phyloP scores from a whole-genome alignment of 108 stramenopile species.

The Pseudonitzschia delicatissima region DNA sequence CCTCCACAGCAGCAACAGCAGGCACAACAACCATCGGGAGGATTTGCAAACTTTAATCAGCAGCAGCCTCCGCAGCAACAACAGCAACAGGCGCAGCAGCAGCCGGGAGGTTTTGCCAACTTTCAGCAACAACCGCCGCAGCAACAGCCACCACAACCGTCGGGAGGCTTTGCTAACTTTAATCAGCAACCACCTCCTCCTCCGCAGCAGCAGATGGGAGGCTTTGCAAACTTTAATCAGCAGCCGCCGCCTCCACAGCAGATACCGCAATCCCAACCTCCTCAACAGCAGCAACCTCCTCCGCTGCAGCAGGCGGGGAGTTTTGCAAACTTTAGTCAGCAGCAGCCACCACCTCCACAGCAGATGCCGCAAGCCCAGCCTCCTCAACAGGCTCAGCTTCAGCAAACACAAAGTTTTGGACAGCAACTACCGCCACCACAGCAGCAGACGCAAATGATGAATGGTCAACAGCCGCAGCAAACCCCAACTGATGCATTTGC shows the following conservation, averaged over 20 bases:
- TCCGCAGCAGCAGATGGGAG: not conserved
- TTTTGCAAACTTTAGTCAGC: slow-evolving; percentile 8
- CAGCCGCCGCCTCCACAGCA: slow-evolving; percentile 13
- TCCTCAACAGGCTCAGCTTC: slow-evolving; percentile 14
- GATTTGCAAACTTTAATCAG: slow-evolving; percentile 18
- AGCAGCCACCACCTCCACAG: slow-evolving; percentile 13
- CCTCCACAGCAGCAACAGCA: slow-evolving; percentile 17
- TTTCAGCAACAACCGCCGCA: slow-evolving; percentile 20
- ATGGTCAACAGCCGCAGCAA: slow-evolving; percentile 8
- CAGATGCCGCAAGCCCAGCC: slow-evolving; percentile 22
- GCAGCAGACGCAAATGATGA: not conserved
- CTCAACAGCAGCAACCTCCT: slow-evolving; percentile 11
- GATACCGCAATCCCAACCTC: slow-evolving; percentile 2
- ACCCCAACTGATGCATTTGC: not conserved
- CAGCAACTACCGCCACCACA: slow-evolving; percentile 6
- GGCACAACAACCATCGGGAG: slow-evolving; percentile 17
- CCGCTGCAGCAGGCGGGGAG: slow-evolving; percentile 3
- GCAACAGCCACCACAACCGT: slow-evolving; percentile 11
- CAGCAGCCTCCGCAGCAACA: slow-evolving; percentile 23
- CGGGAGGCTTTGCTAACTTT: slow-evolving; percentile 14
- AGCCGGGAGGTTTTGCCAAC: slow-evolving; percentile 16
- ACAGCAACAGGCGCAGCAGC: not conserved
- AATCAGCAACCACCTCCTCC: slow-evolving; percentile 4
- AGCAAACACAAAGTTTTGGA: too few relatives aligned
- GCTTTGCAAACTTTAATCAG: slow-evolving; percentile 5